Conservation (phyloP, 139 green algal genomes). For the Edaphochlamys debaryana region DNA sequence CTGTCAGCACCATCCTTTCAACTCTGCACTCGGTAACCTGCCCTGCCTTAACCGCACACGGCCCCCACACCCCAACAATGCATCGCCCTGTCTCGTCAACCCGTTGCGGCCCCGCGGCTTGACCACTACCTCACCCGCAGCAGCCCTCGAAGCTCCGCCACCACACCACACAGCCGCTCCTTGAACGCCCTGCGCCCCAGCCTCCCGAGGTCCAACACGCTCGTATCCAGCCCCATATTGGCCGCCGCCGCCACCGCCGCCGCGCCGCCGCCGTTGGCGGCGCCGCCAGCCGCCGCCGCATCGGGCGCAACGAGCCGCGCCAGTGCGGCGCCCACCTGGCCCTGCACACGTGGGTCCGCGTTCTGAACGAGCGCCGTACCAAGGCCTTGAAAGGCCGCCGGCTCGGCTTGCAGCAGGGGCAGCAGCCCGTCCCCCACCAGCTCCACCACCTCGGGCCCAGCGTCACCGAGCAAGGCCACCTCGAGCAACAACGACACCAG, state of each 20-base stretch:
- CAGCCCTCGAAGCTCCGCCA: slow-evolving; percentile 21
- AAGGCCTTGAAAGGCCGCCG: slow-evolving; percentile 42
- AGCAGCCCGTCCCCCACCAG: slow-evolving; percentile 75
- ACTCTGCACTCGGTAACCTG: too few relatives aligned
- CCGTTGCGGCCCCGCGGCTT: too few relatives aligned
- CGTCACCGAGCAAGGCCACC: neutral
- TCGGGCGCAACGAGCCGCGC: neutral
- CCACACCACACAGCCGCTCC: slow-evolving; percentile 27
- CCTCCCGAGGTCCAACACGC: slow-evolving; percentile 8
- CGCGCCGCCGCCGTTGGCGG: neutral
- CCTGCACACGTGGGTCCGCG: neutral
- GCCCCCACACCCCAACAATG: too few relatives aligned
- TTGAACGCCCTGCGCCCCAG: slow-evolving; percentile 24
- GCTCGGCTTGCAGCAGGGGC: slow-evolving; percentile 71
- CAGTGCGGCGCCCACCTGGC: slow-evolving; percentile 6
- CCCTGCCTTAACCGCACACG: too few relatives aligned
- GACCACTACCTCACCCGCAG: slow-evolving; percentile 7
- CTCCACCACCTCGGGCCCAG: slow-evolving; percentile 62
- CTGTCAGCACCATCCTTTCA: too few relatives aligned
- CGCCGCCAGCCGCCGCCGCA: neutral
- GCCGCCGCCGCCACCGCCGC: neutral
- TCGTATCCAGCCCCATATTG: neutral
- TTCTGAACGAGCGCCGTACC: slow-evolving; percentile 22
- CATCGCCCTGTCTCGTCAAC: too few relatives aligned
- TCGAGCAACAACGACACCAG: slow-evolving; percentile 41